Base-by-base conservation (phyloP, 129 eudicot genomes). In the Lactuca saligna region DNA sequence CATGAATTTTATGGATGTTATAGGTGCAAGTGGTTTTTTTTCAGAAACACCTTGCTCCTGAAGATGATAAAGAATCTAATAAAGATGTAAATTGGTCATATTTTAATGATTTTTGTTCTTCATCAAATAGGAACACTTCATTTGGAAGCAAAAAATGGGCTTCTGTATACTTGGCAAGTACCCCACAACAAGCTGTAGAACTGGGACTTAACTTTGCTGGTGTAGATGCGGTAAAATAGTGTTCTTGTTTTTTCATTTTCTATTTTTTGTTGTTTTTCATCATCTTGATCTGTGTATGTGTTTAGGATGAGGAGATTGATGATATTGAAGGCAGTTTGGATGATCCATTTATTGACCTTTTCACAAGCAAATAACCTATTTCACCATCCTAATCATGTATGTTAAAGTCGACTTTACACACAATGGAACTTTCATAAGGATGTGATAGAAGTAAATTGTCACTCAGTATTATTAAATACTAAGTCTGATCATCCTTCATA, bases 1-100 rank as follows among this genome's bases (percentile, higher is more conserved):
- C n/a, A n/a, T n/a, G n/a, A n/a, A n/a, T n/a, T n/a, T n/a, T n/a
- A n/a, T n/a, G n/a, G n/a, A n/a, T n/a, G n/a, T n/a, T n/a, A n/a
- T n/a, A 83, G 99, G 99, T 79, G 99, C 99, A 16, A 94, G 99
- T 72, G 99, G 99, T 75, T 94, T 85, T 80, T 77, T 94, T 57
- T n/a, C 82, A 59, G 55, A 94, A 87, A 75, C 92, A 83, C 58
- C 75, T 93, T 64, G 82, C 79, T 63, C 75, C 78, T 16, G 82
- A 68, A 60, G 93, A 83, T 51, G 83, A 69, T 57, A 72, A 64
- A 60, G 83, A 63, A 68, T 81, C 75, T 75, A 72, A 65, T 42
- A 6, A 15, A 13, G 81, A 78, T 57, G 89, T 85, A 63, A 91
- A 85, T 58, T 94, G 99, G 99, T 73, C 71, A 44, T 81, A 91